phyloP scores from a whole-genome alignment of 495 filamentous ascomycete genomes.

The Terfezia claveryi region DNA sequence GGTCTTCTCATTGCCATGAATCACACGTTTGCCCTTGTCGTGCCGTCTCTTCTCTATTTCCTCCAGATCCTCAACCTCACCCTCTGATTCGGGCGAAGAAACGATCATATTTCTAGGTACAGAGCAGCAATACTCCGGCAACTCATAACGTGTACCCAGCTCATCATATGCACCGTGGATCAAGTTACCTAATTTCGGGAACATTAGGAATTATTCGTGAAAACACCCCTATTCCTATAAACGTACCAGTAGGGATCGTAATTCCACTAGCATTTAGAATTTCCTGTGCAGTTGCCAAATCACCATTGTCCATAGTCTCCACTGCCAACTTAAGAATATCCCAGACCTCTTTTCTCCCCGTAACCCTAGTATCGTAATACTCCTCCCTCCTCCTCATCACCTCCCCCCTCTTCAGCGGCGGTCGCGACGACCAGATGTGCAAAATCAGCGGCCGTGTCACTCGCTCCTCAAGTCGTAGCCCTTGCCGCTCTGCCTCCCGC shows the following conservation, averaged over 20 bases:
- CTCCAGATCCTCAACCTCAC: slow-evolving; percentile 28
- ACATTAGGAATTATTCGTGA: not conserved
- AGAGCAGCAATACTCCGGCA: slow-evolving; percentile 54
- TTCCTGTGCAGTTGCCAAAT: slow-evolving; percentile 54
- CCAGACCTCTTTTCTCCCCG: slow-evolving; percentile 59
- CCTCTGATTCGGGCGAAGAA: slow-evolving; percentile 23
- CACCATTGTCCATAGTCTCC: slow-evolving; percentile 35
- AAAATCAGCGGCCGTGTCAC: slow-evolving; percentile 30
- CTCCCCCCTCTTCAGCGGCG: slow-evolving; percentile 31
- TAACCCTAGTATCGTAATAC: slow-evolving; percentile 69
- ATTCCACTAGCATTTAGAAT: slow-evolving; percentile 57
- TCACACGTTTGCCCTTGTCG: slow-evolving; percentile 40
- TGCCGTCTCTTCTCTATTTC: slow-evolving; percentile 38
- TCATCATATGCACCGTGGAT: slow-evolving; percentile 59
- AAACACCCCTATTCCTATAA: not conserved
- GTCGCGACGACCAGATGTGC: slow-evolving; percentile 31
- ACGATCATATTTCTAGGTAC: slow-evolving; percentile 49
- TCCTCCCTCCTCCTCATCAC: slow-evolving; percentile 33
- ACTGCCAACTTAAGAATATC: slow-evolving; percentile 42
- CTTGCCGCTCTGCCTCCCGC: not conserved
- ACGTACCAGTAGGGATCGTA: slow-evolving; percentile 43
- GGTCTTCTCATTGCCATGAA: slow-evolving; percentile 29
- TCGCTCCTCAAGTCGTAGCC: slow-evolving; percentile 23
- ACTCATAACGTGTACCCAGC: slow-evolving; percentile 47
- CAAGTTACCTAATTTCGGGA: slow-evolving; percentile 29